Base-by-base conservation (phyloP, 176 grass and related monocot genomes). In the Aegilops tauschii region DNA sequence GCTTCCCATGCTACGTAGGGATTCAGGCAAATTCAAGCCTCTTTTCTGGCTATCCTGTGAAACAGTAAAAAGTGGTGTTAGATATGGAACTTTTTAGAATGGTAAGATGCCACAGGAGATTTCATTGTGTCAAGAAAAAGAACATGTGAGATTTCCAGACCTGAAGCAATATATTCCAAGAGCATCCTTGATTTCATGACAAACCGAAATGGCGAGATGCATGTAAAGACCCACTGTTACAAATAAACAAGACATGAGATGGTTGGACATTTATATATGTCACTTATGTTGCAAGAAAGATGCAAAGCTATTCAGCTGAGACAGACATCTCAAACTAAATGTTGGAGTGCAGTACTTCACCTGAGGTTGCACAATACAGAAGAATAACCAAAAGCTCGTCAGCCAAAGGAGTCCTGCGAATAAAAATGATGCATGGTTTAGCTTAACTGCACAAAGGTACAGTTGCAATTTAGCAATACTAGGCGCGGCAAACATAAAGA, bases 91-190 rank as follows among this genome's bases (percentile, higher is more conserved):
- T 42, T 42, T 42, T 42, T 10, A 42, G 40, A 10, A 42, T 42
- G 40, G 40, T 42, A 10, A 42, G 40, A 42, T 42, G 40, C 0
- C 40, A 42, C 37, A 39, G 40, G 54, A 59, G 20, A 59, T 59
- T 21, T 21, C 54, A 59, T 59, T 18, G 7, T 8, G 18, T 8
- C 18, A 17, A 40, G 9, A 42, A 11, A 34, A 34, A 21, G 7
- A 59, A 59, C 20, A 59, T 59, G 50, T 54, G 20, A 59, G 0
- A 6, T 39, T 80, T 84, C 13, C 72, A 73, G 12, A 97, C 97
- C 94, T 96, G 94, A 99, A 99, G 90, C 97, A 99, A 66, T 91
- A 97, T 45, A 99, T 99, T 91, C 92, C 94, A 61, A 99, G 94
- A 81, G 97, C 94, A 84, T 94, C 87, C 84, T 92, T 94, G 31